Evolutionary conservation across 495 filamentous ascomycete species (phyloP).

Genomic region (Ascobolus immersus): DNA sequence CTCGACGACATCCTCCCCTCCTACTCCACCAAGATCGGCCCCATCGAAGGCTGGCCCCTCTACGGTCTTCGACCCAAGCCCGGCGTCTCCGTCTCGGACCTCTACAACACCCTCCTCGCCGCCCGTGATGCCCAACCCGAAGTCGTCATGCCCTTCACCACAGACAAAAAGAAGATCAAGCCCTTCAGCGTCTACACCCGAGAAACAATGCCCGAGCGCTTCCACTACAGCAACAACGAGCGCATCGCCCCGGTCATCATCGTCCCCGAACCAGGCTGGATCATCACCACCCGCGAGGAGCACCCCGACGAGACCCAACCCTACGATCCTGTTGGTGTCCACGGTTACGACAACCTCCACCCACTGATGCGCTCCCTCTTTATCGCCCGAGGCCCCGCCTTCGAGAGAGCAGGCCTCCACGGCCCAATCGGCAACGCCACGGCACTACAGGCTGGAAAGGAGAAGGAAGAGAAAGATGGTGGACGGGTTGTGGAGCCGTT

Average conservation of each 20-base stretch:
- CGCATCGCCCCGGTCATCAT: slow-evolving; percentile 87
- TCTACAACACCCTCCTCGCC: slow-evolving; percentile 25
- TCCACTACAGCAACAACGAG: slow-evolving; percentile 60
- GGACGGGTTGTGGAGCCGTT: slow-evolving; percentile 6
- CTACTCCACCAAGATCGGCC: slow-evolving; percentile 34
- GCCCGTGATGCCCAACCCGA: slow-evolving; percentile 14
- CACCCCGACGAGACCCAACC: slow-evolving; percentile 41
- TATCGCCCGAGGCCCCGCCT: slow-evolving; percentile 64
- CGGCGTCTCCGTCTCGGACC: slow-evolving; percentile 28
- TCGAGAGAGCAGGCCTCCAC: slow-evolving; percentile 16
- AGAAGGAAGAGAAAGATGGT: slow-evolving; percentile 4
- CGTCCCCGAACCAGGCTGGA: slow-evolving; percentile 71
- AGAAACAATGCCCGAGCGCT: slow-evolving; percentile 70
- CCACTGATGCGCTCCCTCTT: slow-evolving; percentile 86
- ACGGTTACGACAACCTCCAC: slow-evolving; percentile 76
- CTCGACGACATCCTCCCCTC: slow-evolving; percentile 40
- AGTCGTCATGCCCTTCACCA: neutral
- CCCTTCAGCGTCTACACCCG: slow-evolving; percentile 63
- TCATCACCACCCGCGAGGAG: slow-evolving; percentile 53
- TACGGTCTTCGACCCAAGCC: slow-evolving; percentile 60
- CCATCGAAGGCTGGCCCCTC: slow-evolving; percentile 85
- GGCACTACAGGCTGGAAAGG: slow-evolving; percentile 8
- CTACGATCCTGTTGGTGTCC: slow-evolving; percentile 56
- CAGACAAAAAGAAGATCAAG: slow-evolving; percentile 19
- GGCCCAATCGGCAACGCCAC: neutral